A percentile compares a stretch with the other conserved stretches of the same genome.
Evolutionary conservation across 78 protist species (phyloP).

Genomic region (Isochrysis galbana): DNA sequence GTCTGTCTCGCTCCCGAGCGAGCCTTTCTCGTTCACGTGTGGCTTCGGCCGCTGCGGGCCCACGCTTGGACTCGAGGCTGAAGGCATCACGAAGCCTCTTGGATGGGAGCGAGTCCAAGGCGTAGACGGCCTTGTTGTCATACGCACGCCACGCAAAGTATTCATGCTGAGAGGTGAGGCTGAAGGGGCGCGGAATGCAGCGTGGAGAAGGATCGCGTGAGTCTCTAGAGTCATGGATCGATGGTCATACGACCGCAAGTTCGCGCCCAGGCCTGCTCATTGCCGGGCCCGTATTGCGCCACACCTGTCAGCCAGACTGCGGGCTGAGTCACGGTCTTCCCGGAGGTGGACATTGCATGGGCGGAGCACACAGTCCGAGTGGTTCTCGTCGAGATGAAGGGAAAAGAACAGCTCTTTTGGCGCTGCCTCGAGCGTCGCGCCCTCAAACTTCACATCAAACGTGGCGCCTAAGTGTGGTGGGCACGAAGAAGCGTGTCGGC

Average conservation of each 20-base stretch:
- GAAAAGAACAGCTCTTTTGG: constrained; percentile 4
- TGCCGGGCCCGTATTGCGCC: no score
- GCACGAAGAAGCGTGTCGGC: no score
- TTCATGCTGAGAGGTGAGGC: neutral
- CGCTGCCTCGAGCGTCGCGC: neutral
- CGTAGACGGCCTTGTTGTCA: neutral
- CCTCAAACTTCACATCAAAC: neutral
- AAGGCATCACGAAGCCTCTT: neutral
- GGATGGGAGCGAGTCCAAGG: neutral
- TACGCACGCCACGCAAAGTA: constrained; percentile 7
- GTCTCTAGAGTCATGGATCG: no score
- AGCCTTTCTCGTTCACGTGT: neutral
- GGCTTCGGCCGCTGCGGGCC: neutral
- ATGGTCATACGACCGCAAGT: no score
- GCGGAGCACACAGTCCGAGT: constrained; percentile 16
- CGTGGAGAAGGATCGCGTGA: no score
- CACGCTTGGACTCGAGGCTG: neutral
- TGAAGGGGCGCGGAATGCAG: neutral
- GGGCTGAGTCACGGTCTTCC: no score
- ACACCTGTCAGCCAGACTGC: no score
- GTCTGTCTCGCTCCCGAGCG: no score
- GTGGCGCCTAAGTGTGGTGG: no score
- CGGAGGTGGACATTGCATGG: neutral
- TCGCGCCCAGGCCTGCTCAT: no score
- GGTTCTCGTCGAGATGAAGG: constrained; percentile 6